Percentiles rank a stretch among this genome's conserved stretches.
phyloP scores from a whole-genome alignment of 2,329 filamentous ascomycete species.

The Colletotrichum sp. region DNA sequence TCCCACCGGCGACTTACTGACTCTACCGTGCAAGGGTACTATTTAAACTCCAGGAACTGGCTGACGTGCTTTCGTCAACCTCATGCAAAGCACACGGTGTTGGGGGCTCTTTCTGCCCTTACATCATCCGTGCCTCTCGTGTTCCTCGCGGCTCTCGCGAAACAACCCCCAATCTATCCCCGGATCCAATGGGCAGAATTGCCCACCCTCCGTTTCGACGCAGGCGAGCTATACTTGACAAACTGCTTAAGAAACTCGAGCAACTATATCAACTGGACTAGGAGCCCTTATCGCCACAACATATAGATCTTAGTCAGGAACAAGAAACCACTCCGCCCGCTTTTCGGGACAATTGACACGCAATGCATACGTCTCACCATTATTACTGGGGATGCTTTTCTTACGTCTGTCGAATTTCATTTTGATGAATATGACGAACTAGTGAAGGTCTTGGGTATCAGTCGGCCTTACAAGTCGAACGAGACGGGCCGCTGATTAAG shows the following conservation, averaged over 20 bases:
- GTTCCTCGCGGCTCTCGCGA: background rate
- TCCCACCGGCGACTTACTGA: background rate
- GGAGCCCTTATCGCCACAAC: background rate
- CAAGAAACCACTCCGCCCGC: background rate
- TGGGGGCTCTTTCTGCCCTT: background rate
- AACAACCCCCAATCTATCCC: background rate
- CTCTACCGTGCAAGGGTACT: background rate
- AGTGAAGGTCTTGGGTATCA: background rate
- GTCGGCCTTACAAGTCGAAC: background rate
- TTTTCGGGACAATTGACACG: background rate
- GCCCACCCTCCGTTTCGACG: background rate
- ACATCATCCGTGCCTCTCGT: background rate
- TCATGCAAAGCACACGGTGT: background rate
- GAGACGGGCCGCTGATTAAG: background rate
- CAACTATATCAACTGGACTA: background rate
- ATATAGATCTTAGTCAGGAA: background rate
- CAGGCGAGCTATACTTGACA: background rate
- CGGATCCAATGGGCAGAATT: background rate
- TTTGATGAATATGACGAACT: background rate
- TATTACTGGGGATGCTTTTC: background rate
- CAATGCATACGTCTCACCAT: background rate
- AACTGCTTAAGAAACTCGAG: background rate
- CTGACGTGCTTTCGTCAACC: background rate
- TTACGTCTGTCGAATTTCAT: background rate
- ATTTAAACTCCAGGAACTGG: background rate